Conservation (phyloP, 148 eudicot species). For the Pharnaceum exiguum region DNA sequence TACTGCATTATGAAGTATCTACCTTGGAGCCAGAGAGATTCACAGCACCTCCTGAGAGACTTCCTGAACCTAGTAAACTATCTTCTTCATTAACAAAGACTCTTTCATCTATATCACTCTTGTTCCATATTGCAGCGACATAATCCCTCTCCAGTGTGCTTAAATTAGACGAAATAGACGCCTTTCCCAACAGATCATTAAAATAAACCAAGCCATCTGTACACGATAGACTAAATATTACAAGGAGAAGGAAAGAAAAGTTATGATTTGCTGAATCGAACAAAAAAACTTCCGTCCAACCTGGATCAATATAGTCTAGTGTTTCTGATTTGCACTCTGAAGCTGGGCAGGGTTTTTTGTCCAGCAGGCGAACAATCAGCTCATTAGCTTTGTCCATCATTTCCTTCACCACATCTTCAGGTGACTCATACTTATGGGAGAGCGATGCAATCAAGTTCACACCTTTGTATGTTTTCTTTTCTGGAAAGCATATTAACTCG, state of each 20-base stretch:
- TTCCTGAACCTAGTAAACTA: conserved; percentile 81
- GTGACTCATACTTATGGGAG: conserved; percentile 65
- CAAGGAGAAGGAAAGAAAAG: not conserved
- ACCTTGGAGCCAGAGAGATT: conserved; percentile 71
- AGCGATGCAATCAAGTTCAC: conserved; percentile 82
- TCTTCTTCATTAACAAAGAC: conserved; percentile 75
- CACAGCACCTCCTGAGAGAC: conserved; percentile 80
- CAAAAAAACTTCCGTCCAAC: conserved; percentile 26
- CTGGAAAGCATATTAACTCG: conserved; percentile 41
- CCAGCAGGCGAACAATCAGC: conserved; percentile 54
- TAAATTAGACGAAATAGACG: conserved; percentile 54
- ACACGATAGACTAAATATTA: conserved; percentile 1
- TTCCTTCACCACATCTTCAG: conserved; percentile 79
- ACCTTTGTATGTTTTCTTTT: conserved; percentile 54
- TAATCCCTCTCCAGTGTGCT: conserved; percentile 68
- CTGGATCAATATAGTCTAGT: conserved; percentile 59
- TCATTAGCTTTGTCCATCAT: conserved; percentile 69
- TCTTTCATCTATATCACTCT: conserved; percentile 86
- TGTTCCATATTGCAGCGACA: conserved; percentile 55
- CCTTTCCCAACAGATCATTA: conserved; percentile 60
- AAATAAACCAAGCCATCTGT: conserved; percentile 81
- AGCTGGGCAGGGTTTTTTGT: conserved; percentile 54
- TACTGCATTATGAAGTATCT: not conserved
- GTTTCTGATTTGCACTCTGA: conserved; percentile 50
- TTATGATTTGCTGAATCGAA: not conserved